These are phyloP conservation scores for Pythium utonaiense DNA, from an alignment of 352 stramenopile genomes.

Conservation along the genomic window DNA sequence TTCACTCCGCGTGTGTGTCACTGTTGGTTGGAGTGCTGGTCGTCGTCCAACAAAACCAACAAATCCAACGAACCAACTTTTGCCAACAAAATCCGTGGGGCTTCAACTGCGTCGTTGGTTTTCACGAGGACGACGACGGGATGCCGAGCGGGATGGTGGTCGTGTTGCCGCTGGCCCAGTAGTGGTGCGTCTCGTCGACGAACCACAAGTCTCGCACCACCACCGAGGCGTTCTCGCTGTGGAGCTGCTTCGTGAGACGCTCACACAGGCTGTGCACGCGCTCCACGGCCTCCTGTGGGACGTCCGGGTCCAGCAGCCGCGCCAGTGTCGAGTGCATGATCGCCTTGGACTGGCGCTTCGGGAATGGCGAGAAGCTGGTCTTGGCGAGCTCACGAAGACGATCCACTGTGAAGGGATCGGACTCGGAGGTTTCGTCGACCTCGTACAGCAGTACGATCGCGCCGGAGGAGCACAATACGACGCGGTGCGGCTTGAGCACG, in stretches of 20 bases:
- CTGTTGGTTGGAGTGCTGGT: neutral
- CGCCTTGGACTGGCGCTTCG: slow-evolving; percentile 37
- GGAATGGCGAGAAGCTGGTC: slow-evolving; percentile 38
- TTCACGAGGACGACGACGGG: no score
- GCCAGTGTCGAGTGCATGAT: slow-evolving; percentile 76
- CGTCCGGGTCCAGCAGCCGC: slow-evolving; percentile 45
- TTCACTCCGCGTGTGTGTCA: neutral
- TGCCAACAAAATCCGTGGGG: no score
- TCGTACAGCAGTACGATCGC: slow-evolving; percentile 71
- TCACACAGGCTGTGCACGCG: slow-evolving; percentile 45
- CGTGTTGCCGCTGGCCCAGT: slow-evolving; percentile 48
- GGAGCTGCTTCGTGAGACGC: slow-evolving; percentile 41
- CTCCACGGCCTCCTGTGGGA: slow-evolving; percentile 31
- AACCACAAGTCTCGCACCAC: slow-evolving; percentile 60
- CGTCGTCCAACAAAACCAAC: neutral
- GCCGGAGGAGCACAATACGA: slow-evolving; percentile 57
- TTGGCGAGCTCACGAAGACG: slow-evolving; percentile 43
- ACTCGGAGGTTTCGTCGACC: slow-evolving; percentile 32
- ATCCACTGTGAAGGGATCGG: slow-evolving; percentile 52
- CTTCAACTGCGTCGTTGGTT: no score
- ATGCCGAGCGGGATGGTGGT: slow-evolving; percentile 39
- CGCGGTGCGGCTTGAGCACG: slow-evolving; percentile 37
- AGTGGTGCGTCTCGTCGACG: slow-evolving; percentile 64
- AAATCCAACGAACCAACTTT: no score
- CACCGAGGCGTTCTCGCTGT: slow-evolving; percentile 22